Base-by-base conservation (phyloP, 1,284 basidiomycete species). In the Volvariella volvacea region DNA sequence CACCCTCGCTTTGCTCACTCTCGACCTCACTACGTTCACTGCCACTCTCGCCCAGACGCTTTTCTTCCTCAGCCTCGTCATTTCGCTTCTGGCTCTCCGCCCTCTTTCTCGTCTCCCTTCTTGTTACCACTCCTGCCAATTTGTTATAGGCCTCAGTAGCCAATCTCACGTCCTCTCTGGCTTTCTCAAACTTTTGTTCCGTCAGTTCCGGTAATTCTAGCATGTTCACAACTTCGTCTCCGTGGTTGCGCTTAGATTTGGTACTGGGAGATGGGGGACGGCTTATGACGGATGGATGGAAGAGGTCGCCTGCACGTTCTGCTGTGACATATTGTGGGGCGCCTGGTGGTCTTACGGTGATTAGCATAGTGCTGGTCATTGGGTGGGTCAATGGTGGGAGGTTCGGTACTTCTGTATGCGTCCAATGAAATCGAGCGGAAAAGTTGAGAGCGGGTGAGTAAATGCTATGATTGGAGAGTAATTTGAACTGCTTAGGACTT, bases 321-420 rank as follows among this genome's bases (percentile, higher is more conserved):
- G 59, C 52, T n/a, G 49, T 47, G 14, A 70, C 64, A 3, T 58
- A 37, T 2, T 45, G 44, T 9, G 79, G 78, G 1, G 68, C 54
- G 15, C 62, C 58, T 6, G 65, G 61, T 2, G 78, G 79, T 16
- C 77, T 75, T 45, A 83, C 60, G 40, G 61, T 58, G 19, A 72
- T 61, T 4, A 62, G 50, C 14, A 70, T 57, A 47, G 67, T 62
- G 0, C 67, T 45, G 2, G 57, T 43, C 55, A 84, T 69, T 3
- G 69, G 48, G 1, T 61, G 54, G 0, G 69, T 60, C 17, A 69
- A 74, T 2, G 57, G 30, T 3, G 83, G 79, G 14, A 87, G 65
- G 36, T 64, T 64, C 6, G 64, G 45, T 6, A 83, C 60, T 38
- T 57, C 76, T 82, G 41, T n/a, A 43, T 36, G 22, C 30, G 38